Percentiles rank a stretch among this genome's conserved stretches.
Conservation (phyloP, 495 filamentous ascomycete genomes). For the Geoglossum glabrum region DNA sequence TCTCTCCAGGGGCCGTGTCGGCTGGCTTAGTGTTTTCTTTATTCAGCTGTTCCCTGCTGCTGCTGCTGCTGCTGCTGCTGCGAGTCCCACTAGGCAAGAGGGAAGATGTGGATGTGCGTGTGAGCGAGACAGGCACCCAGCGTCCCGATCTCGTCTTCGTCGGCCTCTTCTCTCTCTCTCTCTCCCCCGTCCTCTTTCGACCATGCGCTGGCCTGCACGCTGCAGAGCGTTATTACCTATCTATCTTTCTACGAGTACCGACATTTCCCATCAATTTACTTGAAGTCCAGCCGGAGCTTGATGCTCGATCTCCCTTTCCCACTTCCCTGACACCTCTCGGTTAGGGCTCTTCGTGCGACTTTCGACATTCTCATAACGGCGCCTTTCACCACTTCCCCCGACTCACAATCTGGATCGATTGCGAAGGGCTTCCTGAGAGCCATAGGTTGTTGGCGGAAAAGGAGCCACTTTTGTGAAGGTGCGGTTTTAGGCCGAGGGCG, state of each 20-base stretch:
- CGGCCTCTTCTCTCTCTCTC: neutral
- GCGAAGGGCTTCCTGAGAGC: neutral
- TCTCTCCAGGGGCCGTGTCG: neutral
- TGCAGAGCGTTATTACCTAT: neutral
- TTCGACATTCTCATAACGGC: neutral
- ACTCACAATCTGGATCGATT: neutral
- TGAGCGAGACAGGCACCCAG: neutral
- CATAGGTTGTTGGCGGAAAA: neutral
- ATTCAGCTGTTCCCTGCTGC: too few relatives aligned
- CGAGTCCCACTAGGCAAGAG: too few relatives aligned
- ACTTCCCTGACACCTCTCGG: neutral
- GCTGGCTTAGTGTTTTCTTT: neutral
- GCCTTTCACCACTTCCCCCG: too few relatives aligned
- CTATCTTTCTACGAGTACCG: neutral
- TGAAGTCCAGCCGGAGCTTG: neutral
- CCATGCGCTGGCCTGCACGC: neutral
- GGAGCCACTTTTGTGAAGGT: neutral
- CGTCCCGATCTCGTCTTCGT: neutral
- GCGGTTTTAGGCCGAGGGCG: neutral
- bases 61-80: too few relatives aligned
- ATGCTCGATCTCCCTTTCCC: neutral
- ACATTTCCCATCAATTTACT: neutral
- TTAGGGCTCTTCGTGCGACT: neutral
- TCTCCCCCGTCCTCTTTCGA: neutral
- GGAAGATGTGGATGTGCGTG: too few relatives aligned